Base-by-base conservation (phyloP, 2,329 filamentous ascomycete genomes). In the Amauroascus niger region DNA sequence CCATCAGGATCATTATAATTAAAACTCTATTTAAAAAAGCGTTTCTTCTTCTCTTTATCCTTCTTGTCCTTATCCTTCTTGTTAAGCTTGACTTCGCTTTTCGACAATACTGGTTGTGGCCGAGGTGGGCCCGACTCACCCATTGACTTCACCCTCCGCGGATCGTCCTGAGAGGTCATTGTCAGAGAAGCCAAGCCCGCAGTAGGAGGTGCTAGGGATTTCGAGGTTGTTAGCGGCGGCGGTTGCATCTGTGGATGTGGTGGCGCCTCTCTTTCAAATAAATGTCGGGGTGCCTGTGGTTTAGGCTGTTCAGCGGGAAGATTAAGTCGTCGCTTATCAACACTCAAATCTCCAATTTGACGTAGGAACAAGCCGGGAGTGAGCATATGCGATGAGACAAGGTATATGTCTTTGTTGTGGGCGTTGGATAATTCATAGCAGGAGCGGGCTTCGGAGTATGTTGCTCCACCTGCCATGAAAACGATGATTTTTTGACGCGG, bases 381-480 rank as follows among this genome's bases (percentile, higher is more conserved):
- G 45, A 95, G 75, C 90, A 98, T 96, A 66, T 98, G 93, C 22
- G 86, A 90, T 0, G 88, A 93, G 16, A 85, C 81, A 4, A 98
- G 79, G 66, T 94, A 87, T n/a, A 97, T 75, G 62, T 98, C 93
- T 59, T 86, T 82, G 50, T 81, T 82, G 45, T 82, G 82, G 48
- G 82, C 74, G 50, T 83, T 79, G 1, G 87, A 85, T 24, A 91
- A 74, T 63, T 96, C 88, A 67, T 97, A 97, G 71, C 93, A 98
- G 11, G 83, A 79, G 26, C 93, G 82, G 30, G 87, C 80, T 71
- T 98, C 93, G 4, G 88, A 89, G 67, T 91, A 95, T 0, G 93
- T 97, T 18, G 93, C 93, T 43, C 93, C 93, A 46, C 93, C 93
- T 1, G 91, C 93, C 79, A 97, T 85, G 67, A 95, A 97, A 14